Evolutionary conservation across 1,284 basidiomycete species (phyloP).

Genomic region (Golubevia sp.): DNA sequence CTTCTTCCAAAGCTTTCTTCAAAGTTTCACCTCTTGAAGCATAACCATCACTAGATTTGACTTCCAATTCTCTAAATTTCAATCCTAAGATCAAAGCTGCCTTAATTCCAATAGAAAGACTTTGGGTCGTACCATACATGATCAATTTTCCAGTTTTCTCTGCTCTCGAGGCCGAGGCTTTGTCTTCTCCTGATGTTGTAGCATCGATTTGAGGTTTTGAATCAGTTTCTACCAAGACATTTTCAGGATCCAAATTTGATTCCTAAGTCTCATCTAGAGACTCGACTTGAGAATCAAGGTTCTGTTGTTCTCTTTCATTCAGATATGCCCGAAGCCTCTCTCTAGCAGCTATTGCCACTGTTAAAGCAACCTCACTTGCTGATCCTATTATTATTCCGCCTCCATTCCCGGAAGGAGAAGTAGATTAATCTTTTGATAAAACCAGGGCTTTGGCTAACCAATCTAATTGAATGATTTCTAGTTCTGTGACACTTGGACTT

Average conservation of each 20-base stretch:
- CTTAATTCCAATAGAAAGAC: conserved; percentile 46
- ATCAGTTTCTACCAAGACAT: too few species aligned
- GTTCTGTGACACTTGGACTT: conserved; percentile 52
- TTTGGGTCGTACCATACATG: conserved; percentile 57
- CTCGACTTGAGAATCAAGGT: neutral
- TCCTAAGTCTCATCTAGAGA: conserved; percentile 1
- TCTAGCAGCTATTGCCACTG: conserved; percentile 48
- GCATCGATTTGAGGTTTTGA: neutral
- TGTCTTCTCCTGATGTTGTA: too few species aligned
- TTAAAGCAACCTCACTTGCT: conserved; percentile 49
- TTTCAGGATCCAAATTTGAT: neutral
- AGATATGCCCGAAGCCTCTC: conserved; percentile 59
- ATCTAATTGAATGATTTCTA: conserved; percentile 53
- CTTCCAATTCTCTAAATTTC: conserved; percentile 40
- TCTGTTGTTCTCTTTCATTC: conserved; percentile 20
- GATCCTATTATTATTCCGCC: conserved; percentile 49
- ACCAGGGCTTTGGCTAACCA: conserved; percentile 54
- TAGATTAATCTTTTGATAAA: conserved; percentile 24
- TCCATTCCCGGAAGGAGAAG: conserved; percentile 16
- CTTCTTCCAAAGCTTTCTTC: conserved; percentile 29
- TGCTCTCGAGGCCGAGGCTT: too few species aligned
- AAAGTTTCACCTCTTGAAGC: conserved; percentile 44
- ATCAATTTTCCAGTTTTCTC: too few species aligned
- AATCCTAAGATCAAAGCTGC: conserved; percentile 49
- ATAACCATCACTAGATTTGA: conserved; percentile 25